Evolutionary conservation across 2,329 filamentous ascomycete species (phyloP).

Genomic region (Venturiaceae sp.): DNA sequence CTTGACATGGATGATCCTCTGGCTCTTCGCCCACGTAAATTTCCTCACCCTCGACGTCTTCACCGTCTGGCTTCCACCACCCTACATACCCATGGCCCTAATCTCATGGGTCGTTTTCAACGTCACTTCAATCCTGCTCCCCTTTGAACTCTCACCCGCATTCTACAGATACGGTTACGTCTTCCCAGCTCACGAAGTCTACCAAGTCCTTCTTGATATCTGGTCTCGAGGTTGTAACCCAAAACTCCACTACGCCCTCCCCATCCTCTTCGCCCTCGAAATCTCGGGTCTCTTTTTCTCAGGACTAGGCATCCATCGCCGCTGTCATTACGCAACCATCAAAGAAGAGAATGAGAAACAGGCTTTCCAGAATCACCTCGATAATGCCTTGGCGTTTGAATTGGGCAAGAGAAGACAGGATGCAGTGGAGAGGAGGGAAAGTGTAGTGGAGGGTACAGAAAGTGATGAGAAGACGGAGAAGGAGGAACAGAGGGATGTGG

Average conservation of each 20-base stretch:
- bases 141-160: constrained; percentile 31
- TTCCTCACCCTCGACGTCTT: constrained; percentile 35
- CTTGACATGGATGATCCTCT: constrained; percentile 29
- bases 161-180: constrained; percentile 33
- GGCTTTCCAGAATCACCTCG: neutral
- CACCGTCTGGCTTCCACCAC: constrained; percentile 28
- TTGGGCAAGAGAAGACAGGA: neutral
- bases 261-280: constrained; percentile 33
- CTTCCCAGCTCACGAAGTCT: constrained; percentile 31
- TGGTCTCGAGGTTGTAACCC: constrained; percentile 35
- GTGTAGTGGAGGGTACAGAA: neutral
- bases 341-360: constrained; percentile 7
- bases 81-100: constrained; percentile 34
- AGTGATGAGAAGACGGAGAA: constrained; percentile 5
- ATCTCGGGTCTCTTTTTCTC: constrained; percentile 15
- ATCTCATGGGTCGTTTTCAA: constrained; percentile 36
- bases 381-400: constrained; percentile 2
- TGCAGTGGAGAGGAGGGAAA: neutral
- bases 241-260: constrained; percentile 28
- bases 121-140: constrained; percentile 30
- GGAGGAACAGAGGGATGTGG: constrained; percentile 8
- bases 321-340: constrained; percentile 16
- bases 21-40: constrained; percentile 24
- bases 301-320: constrained; percentile 14
- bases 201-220: constrained; percentile 31